Conservation (phyloP, 345 rosid species). For the Acer saccharum region DNA sequence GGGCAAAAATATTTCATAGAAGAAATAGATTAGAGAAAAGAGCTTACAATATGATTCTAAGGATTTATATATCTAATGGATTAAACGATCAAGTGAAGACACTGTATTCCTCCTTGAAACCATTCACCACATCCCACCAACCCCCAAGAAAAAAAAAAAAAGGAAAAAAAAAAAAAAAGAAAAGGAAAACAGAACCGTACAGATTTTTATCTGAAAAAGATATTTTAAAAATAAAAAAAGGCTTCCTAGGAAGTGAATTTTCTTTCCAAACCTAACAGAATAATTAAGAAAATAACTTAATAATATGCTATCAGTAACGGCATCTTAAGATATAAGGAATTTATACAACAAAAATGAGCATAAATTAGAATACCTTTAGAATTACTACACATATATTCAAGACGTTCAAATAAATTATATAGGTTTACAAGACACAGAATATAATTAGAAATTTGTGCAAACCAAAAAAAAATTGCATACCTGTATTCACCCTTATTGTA, state of each 20-base stretch:
- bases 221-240: not conserved
- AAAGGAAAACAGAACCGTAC: too few relatives aligned
- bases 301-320: not conserved
- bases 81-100: not conserved
- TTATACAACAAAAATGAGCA: not conserved
- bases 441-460: not conserved
- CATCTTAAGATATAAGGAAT: not conserved
- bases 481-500: constrained; percentile 97
- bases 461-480: constrained; percentile 33
- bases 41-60: not conserved
- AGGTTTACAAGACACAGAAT: not conserved
- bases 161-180: too few relatives aligned
- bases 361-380: not conserved
- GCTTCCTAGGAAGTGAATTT: not conserved
- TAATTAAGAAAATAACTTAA: not conserved
- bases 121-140: not conserved
- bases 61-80: not conserved
- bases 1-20: constrained; percentile 18
- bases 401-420: not conserved
- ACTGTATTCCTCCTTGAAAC: not conserved
- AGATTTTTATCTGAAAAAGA: not conserved
- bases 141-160: not conserved
- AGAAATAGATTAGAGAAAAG: constrained; percentile 12
- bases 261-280: not conserved
- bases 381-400: not conserved